A percentile compares a stretch with the other conserved stretches of the same genome.
These are phyloP conservation scores for Penstemon eatonii DNA, from an alignment of 257 asterid species.

Conservation along the genomic window DNA sequence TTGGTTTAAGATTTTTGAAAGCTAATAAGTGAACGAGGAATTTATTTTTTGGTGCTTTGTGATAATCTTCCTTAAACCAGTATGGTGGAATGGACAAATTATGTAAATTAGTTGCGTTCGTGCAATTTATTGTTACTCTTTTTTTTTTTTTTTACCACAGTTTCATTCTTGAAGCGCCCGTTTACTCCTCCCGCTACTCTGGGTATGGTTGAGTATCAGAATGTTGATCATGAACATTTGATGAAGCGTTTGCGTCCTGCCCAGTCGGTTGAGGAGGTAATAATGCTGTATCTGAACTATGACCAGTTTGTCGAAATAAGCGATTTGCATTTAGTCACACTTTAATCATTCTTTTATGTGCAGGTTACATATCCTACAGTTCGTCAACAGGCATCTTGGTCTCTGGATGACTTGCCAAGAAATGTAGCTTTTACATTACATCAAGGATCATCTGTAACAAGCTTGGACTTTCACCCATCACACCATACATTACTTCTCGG, in stretches of 20 bases:
- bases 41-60: neutral
- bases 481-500: constrained; percentile 86
- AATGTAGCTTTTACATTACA: constrained; percentile 80
- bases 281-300: constrained; percentile 24
- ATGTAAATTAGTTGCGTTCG: constrained; percentile 6
- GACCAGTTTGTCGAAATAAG: neutral
- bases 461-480: constrained; percentile 96
- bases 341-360: constrained; percentile 27
- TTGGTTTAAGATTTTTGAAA: constrained; percentile 20
- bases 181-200: constrained; percentile 88
- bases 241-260: constrained; percentile 91
- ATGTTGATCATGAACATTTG: constrained; percentile 83
- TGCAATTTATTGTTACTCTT: constrained; percentile 11
- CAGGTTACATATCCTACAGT: constrained; percentile 91
- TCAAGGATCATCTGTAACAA: constrained; percentile 82
- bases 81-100: constrained; percentile 1
- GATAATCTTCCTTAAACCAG: neutral
- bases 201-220: constrained; percentile 87
- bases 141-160: constrained; percentile 40
- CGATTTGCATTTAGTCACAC: constrained; percentile 10
- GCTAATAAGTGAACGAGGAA: constrained; percentile 4
- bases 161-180: constrained; percentile 82
- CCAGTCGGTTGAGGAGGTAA: constrained; percentile 92
- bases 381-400: constrained; percentile 86
- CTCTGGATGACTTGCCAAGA: constrained; percentile 91